These are phyloP conservation scores for Neodidymelliopsis sp. DNA, from an alignment of 2,329 filamentous ascomycete genomes.

Conservation along the genomic window DNA sequence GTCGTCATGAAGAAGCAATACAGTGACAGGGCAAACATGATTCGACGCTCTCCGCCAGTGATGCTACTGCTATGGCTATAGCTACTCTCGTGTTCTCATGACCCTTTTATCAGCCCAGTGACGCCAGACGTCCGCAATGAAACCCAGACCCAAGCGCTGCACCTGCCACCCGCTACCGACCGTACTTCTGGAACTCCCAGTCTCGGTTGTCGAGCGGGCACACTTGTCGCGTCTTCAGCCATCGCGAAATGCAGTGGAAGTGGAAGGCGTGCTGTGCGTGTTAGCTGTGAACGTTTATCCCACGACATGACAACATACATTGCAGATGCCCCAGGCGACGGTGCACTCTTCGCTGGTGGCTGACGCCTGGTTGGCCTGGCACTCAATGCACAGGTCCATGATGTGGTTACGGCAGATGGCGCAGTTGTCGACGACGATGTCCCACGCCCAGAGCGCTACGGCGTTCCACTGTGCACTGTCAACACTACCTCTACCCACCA, in stretches of 20 bases:
- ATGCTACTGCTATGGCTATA: conserved; percentile 4
- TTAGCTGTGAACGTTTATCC: conserved; percentile 45
- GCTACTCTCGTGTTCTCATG: conserved; percentile 22
- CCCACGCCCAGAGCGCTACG: conserved; percentile 98
- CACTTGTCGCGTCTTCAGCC: conserved; percentile 98
- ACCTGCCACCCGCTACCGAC: conserved; percentile 58
- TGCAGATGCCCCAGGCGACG: conserved; percentile 98
- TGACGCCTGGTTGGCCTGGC: conserved; percentile 97
- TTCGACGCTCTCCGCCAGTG: conserved; percentile 13
- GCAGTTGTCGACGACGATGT: conserved; percentile 99
- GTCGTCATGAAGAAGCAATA: no score
- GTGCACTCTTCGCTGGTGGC: conserved; percentile 98
- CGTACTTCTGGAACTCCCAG: conserved; percentile 99
- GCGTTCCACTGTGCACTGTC: conserved; percentile 82
- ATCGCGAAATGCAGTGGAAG: conserved; percentile 99
- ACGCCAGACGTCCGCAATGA: conserved; percentile 34
- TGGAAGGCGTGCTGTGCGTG: conserved; percentile 89
- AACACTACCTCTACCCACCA: no score
- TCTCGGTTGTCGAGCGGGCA: conserved; percentile 97
- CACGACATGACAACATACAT: conserved; percentile 68
- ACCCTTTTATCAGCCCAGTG: conserved; percentile 30
- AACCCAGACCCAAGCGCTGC: conserved; percentile 25
- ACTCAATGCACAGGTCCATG: conserved; percentile 99
- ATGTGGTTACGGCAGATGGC: conserved; percentile 99
- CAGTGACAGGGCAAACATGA: conserved; percentile 8